Conservation (phyloP, 1,284 basidiomycete genomes). For the Rhodofomes roseus region DNA sequence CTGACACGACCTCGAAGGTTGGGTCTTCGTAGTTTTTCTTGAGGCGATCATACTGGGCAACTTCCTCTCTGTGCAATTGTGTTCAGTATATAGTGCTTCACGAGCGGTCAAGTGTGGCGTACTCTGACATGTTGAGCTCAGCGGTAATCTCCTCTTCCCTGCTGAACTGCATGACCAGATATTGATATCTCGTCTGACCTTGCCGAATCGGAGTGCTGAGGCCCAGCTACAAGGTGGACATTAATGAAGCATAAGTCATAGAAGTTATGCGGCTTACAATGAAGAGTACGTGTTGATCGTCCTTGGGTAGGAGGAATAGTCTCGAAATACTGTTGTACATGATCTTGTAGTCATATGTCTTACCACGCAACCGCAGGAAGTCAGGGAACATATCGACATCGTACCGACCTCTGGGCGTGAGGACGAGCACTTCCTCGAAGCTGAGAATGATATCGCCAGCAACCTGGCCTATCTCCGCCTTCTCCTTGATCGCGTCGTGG, state of each 20-base stretch:
- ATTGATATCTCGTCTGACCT: slow-evolving; percentile 97
- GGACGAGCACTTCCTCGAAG: slow-evolving; percentile 95
- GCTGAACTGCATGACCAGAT: slow-evolving; percentile 96
- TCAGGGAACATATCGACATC: slow-evolving; percentile 98
- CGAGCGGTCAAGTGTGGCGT: slow-evolving; percentile 26
- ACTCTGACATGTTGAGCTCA: slow-evolving; percentile 93
- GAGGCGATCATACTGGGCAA: slow-evolving; percentile 76
- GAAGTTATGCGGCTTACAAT: slow-evolving; percentile 55
- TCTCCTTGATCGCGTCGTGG: slow-evolving; percentile 96
- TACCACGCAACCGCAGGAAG: slow-evolving; percentile 91
- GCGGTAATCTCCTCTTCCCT: slow-evolving; percentile 97
- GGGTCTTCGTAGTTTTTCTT: slow-evolving; percentile 92
- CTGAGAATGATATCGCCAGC: slow-evolving; percentile 91
- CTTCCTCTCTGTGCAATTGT: slow-evolving; percentile 54
- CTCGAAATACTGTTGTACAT: slow-evolving; percentile 87
- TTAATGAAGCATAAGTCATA: neutral
- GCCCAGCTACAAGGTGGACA: slow-evolving; percentile 55
- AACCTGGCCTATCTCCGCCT: slow-evolving; percentile 92
- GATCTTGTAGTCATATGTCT: slow-evolving; percentile 99
- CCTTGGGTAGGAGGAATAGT: slow-evolving; percentile 94
- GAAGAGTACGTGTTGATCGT: slow-evolving; percentile 95
- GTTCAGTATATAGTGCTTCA: neutral
- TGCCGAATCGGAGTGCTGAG: slow-evolving; percentile 93
- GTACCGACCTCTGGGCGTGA: slow-evolving; percentile 95
- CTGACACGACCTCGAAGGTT: slow-evolving; percentile 94